A percentile compares a stretch with the other conserved stretches of the same genome.
phyloP scores from a whole-genome alignment of 345 rosid genomes.

The Mallotus nudiflorus region DNA sequence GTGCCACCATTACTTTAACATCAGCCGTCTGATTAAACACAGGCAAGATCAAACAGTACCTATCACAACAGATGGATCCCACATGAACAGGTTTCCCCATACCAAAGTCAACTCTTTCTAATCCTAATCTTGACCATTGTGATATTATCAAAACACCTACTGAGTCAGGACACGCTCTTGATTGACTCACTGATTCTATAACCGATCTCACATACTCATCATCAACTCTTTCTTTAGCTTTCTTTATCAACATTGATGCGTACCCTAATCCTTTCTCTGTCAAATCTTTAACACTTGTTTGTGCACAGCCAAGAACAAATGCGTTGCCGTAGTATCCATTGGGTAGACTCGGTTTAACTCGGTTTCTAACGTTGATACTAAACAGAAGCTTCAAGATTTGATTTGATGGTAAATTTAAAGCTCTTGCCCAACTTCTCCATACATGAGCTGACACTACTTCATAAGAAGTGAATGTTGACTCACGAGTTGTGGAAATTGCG shows the following conservation, averaged over 20 bases:
- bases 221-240: constrained; percentile 64
- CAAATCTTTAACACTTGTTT: constrained; percentile 55
- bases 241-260: constrained; percentile 58
- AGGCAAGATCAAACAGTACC: constrained; percentile 76
- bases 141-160: constrained; percentile 71
- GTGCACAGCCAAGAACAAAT: constrained; percentile 75
- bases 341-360: constrained; percentile 73
- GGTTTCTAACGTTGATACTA: constrained; percentile 61
- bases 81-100: constrained; percentile 66
- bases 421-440: constrained; percentile 85
- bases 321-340: constrained; percentile 83
- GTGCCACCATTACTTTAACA: constrained; percentile 75
- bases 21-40: constrained; percentile 50
- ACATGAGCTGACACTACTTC: constrained; percentile 81
- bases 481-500: constrained; percentile 37
- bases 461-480: constrained; percentile 52
- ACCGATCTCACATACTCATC: constrained; percentile 58
- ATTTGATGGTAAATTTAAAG: constrained; percentile 59
- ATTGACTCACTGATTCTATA: constrained; percentile 53
- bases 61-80: constrained; percentile 68
- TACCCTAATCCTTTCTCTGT: constrained; percentile 56
- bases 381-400: constrained; percentile 73
- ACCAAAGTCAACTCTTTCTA: constrained; percentile 78
- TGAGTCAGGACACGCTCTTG: constrained; percentile 59
- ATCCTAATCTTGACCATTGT: constrained; percentile 88